Conservation (phyloP, 768 basidiomycete genomes). For the Crucibulum laeve region DNA sequence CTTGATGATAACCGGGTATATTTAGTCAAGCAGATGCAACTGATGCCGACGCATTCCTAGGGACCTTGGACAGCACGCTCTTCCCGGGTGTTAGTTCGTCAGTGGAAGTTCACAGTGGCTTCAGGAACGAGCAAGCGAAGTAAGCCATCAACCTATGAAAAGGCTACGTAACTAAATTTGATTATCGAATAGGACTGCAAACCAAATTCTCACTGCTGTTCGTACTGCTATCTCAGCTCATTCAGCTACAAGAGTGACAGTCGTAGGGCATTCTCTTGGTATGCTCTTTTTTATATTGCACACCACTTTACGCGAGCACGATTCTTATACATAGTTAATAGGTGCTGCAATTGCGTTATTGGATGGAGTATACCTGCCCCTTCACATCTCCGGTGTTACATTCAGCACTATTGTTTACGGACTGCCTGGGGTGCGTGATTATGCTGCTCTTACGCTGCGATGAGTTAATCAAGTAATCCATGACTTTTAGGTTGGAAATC, state of each 20-base stretch:
- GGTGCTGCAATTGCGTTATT: slow-evolving; percentile 38
- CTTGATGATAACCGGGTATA: background rate
- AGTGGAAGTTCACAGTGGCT: slow-evolving; percentile 41
- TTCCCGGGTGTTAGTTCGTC: slow-evolving; percentile 40
- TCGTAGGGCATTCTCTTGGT: slow-evolving; percentile 41
- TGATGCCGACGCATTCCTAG: slow-evolving; percentile 29
- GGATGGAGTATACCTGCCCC: slow-evolving; percentile 45
- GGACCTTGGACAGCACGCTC: slow-evolving; percentile 25
- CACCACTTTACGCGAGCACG: background rate
- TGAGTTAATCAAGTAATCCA: background rate
- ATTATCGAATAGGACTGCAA: slow-evolving; percentile 28
- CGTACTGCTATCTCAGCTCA: slow-evolving; percentile 27
- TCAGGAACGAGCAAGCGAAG: slow-evolving; percentile 36
- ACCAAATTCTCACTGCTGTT: slow-evolving; percentile 33
- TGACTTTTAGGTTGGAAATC: slow-evolving; percentile 28
- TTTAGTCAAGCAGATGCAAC: slow-evolving; percentile 33
- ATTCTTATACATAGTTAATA: background rate
- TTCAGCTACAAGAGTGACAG: slow-evolving; percentile 27
- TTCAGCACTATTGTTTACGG: slow-evolving; percentile 37
- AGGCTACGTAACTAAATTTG: background rate
- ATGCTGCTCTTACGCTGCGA: slow-evolving; percentile 7
- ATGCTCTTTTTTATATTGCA: background rate
- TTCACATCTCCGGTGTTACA: slow-evolving; percentile 38
- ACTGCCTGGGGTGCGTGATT: slow-evolving; percentile 31
- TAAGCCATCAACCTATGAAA: slow-evolving; percentile 12